Evolutionary conservation across 805 yeast genomes (phyloP).

Genomic region (Pichia nakasei): DNA sequence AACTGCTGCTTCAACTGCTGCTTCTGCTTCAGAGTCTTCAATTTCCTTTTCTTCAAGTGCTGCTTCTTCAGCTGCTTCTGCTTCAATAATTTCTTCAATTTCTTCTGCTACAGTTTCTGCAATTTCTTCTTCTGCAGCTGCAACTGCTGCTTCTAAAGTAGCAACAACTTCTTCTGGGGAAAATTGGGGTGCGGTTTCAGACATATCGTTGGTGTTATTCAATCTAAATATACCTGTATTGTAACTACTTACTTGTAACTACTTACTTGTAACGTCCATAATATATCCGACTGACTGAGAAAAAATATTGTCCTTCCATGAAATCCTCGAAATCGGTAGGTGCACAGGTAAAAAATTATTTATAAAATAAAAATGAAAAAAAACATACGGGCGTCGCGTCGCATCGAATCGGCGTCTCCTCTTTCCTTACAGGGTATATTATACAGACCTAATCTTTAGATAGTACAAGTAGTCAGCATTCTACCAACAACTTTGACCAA

Average conservation of each 20-base stretch:
- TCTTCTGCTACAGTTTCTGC: conserved; percentile 6
- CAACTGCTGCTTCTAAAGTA: conserved; percentile 6
- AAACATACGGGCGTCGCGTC: too few species aligned
- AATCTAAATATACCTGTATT: too few species aligned
- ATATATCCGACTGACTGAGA: too few species aligned
- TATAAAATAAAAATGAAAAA: too few species aligned
- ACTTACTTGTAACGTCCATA: too few species aligned
- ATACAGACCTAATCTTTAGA: too few species aligned
- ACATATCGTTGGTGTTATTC: conserved; percentile 1
- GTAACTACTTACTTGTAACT: too few species aligned
- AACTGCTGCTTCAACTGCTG: conserved; percentile 28
- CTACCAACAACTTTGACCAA: conserved; percentile 80
- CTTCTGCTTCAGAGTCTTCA: conserved; percentile 14
- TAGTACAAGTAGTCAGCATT: conserved; percentile 73
- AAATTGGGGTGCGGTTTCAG: conserved; percentile 40
- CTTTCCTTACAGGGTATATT: too few species aligned
- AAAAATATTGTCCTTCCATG: too few species aligned
- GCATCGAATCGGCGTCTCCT: too few species aligned
- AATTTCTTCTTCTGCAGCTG: conserved; percentile 7
- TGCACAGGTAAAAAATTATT: too few species aligned
- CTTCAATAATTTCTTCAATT: conserved; percentile 6
- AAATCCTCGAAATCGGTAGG: too few species aligned
- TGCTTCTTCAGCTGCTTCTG: conserved; percentile 15
- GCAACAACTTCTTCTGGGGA: conserved; percentile 10
- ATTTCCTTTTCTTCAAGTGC: conserved; percentile 13